Evolutionary conservation across 2,329 filamentous ascomycete species (phyloP), one percentile per base, ranked within the genome.

Genomic region (Calonectria pseudoreteaudii): DNA sequence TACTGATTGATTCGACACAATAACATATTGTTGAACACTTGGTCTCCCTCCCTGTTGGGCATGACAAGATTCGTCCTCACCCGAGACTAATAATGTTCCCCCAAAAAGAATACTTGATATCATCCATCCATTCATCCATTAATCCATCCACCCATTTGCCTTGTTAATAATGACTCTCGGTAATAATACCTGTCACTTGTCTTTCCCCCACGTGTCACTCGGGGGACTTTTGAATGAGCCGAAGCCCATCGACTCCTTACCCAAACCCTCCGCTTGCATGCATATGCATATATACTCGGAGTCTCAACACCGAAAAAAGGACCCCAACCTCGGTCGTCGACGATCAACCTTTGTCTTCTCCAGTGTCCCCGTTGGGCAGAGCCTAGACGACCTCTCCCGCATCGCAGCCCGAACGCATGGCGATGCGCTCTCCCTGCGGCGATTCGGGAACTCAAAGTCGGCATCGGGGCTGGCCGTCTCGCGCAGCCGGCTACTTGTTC

Each of bases 221-320:
- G 5, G 18, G 5, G 18, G 13, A 13, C 23, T n/a, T 7, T 23
- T 38, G 28, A 1, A 18, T 28, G 1, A 23, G 26, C 23, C 26
- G 0, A 16, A 23, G 34, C 7, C 26, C 36, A 9, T n/a, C 9
- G 9, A 11, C 14, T 20, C 14, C 20, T 38, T 14, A 2, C 18
- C 9, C 10, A 34, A 18, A 26, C 23, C 3, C 14, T 65, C 28
- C 23, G 14, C 11, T 34, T 20, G 26, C 30, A 31, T n/a, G n/a
- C n/a, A n/a, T n/a, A n/a, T n/a, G n/a, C n/a, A n/a, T n/a, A n/a
- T 49, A 68, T 56, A 13, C 26, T 6, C 4, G 66, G 60, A 36
- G 70, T 69, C 31, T 66, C 41, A 14, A 73, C 60, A 4, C 30
- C 23, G 18, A 70, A 41, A 41, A 20, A 62, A 41, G 26, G 56